Evolutionary conservation across 2,329 filamentous ascomycete species (phyloP), one percentile per base, ranked within the genome.

Genomic region (Phoma herbarum): DNA sequence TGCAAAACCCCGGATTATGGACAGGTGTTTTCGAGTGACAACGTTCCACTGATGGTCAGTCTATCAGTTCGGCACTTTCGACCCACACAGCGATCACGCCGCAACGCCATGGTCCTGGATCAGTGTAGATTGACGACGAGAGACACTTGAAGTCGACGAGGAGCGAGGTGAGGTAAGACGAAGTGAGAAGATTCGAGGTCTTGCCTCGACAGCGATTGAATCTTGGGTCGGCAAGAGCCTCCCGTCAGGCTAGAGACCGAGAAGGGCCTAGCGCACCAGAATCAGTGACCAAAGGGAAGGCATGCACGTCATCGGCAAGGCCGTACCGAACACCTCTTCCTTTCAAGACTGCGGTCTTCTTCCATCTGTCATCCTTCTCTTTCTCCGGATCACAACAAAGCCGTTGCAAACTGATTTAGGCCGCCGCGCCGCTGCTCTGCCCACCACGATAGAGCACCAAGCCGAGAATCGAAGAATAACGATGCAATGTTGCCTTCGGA

Each of bases 221-320:
- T 26, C 50, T 53, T 59, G 56, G 50, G 22, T 51, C 56, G 50
- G 56, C 20, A 42, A 31, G 45, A 53, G 56, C 50, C 44, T 53
- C 56, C 54, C 50, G 50, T 23, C 28, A 33, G 31, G 31, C 48
- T 52, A 52, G 29, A 37, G 22, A 22, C 56, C 45, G 14, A 28
- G 42, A 54, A 16, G 20, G 50, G 56, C 46, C 46, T 59, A 59
- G 56, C 49, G 7, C 25, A 9, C 10, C 16, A 28, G 11, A 28
- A 39, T 31, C 33, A 14, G 7, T 23, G 22, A 20, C 31, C n/a
- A 47, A 23, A 33, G n/a, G 31, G 50, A 50, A 54, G 45, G 9
- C 20, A 29, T 39, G 33, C 33, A 59, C 56, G 56, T 50, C 56
- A 59, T 49, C 39, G 45, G 31, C 25, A 50, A 41, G 41, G 35